Percentiles rank a stretch among this genome's conserved stretches.
phyloP scores from a whole-genome alignment of 129 eudicot genomes.

The Flaveria ramosissima region DNA sequence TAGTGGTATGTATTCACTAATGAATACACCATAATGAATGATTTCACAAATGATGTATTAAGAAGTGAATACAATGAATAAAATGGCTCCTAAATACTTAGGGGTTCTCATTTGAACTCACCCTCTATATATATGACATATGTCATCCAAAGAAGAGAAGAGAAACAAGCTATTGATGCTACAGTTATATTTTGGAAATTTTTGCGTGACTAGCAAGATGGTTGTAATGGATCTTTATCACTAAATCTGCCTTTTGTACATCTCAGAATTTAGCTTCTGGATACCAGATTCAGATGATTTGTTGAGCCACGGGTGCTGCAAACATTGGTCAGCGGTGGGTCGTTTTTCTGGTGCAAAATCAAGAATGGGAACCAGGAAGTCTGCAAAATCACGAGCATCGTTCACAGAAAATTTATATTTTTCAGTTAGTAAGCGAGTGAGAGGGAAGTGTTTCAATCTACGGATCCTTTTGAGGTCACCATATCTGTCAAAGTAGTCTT shows the following conservation, averaged over 20 bases:
- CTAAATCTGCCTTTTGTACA: slow-evolving; percentile 44
- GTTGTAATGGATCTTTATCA: not conserved
- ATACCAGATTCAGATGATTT: slow-evolving; percentile 39
- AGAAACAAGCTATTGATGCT: no score
- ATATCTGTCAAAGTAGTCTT: slow-evolving; percentile 92
- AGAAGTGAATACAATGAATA: no score
- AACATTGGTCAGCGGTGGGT: slow-evolving; percentile 86
- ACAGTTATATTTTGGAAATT: no score
- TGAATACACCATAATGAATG: not conserved
- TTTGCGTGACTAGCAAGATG: not conserved
- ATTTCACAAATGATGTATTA: not conserved
- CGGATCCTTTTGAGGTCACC: slow-evolving; percentile 96
- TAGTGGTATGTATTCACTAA: not conserved
- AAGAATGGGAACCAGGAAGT: slow-evolving; percentile 72
- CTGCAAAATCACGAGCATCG: slow-evolving; percentile 76
- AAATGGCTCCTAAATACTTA: no score
- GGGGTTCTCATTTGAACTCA: no score
- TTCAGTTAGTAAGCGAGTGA: slow-evolving; percentile 67
- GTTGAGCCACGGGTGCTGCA: slow-evolving; percentile 90
- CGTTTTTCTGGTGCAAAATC: slow-evolving; percentile 92
- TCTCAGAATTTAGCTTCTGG: slow-evolving; percentile 45
- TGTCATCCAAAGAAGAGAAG: no score
- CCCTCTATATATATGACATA: no score
- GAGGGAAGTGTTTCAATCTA: slow-evolving; percentile 68
- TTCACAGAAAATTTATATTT: slow-evolving; percentile 60